A percentile compares a stretch with the other conserved stretches of the same genome.
These are phyloP conservation scores for Yamadazyma phyllophila DNA, from an alignment of 805 yeast species.

Conservation along the genomic window DNA sequence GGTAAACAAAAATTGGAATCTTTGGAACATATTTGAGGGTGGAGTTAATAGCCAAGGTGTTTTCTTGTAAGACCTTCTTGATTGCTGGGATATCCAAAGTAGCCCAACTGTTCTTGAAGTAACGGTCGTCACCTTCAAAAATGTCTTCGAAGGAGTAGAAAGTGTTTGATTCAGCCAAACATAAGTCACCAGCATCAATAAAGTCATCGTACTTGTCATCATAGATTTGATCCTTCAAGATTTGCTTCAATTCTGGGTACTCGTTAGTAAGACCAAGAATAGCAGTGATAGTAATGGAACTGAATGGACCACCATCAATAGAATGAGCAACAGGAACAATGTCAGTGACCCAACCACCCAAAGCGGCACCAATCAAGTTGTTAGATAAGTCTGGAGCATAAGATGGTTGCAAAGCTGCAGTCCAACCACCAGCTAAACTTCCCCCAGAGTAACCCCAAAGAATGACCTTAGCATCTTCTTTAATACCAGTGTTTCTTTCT, in stretches of 20 bases:
- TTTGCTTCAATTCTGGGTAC: conserved; percentile 21
- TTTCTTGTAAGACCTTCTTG: conserved; percentile 15
- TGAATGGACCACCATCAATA: conserved; percentile 23
- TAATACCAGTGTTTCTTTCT: conserved; percentile 14
- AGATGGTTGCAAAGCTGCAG: conserved; percentile 28
- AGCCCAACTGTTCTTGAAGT: conserved; percentile 9
- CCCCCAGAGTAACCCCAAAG: conserved; percentile 40
- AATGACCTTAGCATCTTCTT: conserved; percentile 15
- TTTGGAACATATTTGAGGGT: conserved; percentile 17
- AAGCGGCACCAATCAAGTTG: conserved; percentile 26
- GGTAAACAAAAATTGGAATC: conserved; percentile 25
- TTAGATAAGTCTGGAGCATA: conserved; percentile 30
- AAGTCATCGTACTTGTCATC: conserved; percentile 1
- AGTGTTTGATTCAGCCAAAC: conserved; percentile 9
- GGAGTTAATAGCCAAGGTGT: conserved; percentile 20
- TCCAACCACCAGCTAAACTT: conserved; percentile 35
- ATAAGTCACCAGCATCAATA: conserved; percentile 1
- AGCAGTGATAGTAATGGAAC: conserved; percentile 27
- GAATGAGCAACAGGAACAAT: conserved; percentile 23
- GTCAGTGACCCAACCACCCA: conserved; percentile 34
- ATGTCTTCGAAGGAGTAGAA: conserved; percentile 9
- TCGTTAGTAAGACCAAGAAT: conserved; percentile 27
- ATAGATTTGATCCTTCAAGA: background rate
- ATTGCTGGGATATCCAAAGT: conserved; percentile 16
- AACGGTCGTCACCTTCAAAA: conserved; percentile 11